A percentile compares a stretch with the other conserved stretches of the same genome.
Evolutionary conservation across 108 stramenopile species (phyloP).

Genomic region (Fragilaria radians): DNA sequence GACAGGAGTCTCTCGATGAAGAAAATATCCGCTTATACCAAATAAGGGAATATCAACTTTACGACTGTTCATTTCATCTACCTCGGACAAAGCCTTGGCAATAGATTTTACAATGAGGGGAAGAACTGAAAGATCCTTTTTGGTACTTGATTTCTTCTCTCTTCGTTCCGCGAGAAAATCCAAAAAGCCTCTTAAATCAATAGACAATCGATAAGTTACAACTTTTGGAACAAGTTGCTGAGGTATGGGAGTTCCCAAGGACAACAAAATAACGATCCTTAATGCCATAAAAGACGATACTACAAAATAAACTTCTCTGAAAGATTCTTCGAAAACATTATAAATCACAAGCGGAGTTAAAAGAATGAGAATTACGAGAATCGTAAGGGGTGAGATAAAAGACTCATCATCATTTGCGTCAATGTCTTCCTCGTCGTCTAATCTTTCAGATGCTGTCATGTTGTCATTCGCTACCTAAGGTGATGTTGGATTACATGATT

Average conservation of each 20-base stretch:
- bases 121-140: slow-evolving; percentile 12
- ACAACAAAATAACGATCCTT: not conserved
- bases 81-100: slow-evolving; percentile 24
- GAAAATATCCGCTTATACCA: slow-evolving; percentile 17
- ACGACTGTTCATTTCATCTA: not conserved
- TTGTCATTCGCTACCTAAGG: no score
- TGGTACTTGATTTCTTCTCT: slow-evolving; percentile 1
- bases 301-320: slow-evolving; percentile 1
- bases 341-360: slow-evolving; percentile 1
- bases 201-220: slow-evolving; percentile 21
- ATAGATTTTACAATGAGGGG: slow-evolving; percentile 37
- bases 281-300: not conserved
- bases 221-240: slow-evolving; percentile 1
- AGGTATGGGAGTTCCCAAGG: not conserved
- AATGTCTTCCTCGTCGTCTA: no score
- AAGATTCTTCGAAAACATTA: not conserved
- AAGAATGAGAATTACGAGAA: not conserved
- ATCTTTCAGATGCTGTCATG: no score
- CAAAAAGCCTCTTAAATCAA: slow-evolving; percentile 22
- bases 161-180: slow-evolving; percentile 29
- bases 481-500: no score
- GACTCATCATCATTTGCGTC: no score
- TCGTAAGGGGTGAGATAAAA: not conserved
- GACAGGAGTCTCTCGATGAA: not conserved
- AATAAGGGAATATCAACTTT: slow-evolving; percentile 16